Base-by-base conservation (phyloP, 257 asterid species). In the Verbena officinalis region DNA sequence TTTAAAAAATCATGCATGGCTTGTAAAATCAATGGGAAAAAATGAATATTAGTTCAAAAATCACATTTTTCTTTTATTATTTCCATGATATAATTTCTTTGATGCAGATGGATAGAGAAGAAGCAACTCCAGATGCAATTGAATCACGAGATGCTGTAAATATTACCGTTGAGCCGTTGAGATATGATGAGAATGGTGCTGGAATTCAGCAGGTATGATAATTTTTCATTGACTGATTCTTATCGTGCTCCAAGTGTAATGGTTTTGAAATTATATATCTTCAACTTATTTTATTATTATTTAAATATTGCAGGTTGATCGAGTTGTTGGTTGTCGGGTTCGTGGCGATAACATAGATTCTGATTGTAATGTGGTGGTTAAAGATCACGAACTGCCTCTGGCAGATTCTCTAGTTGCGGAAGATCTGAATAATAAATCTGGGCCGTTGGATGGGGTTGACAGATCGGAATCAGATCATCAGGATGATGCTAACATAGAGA, bases 271-370 rank as follows among this genome's bases (percentile, higher is more conserved):
- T 30, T 53, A 33, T 53, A 33, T 46, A 27, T 59, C 60, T 53
- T 60, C 55, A 45, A 9, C 17, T 44, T 73, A 45, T 67, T 59
- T 43, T 52, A 15, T 69, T 57, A 33, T 63, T 30, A 30, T 3
- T 71, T 69, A 20, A 60, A 57, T 11, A 45, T 60, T 75, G 71
- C 80, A 88, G 97, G 99, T 94, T 63, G 95, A 90, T 79, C 86
- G 86, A 56, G 88, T 94, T 69, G 34, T 90, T 77, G 99, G 95
- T 59, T 90, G 96, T 71, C 92, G 95, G 45, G 76, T 84, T 60
- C 77, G 68, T 80, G 83, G 74, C 68, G 85, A 80, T 59, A 60
- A 62, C 73, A 49, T 34, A 31, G 60, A 49, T 69, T 45, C 62
- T 46, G 72, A 71, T 24, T 71, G 52, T 59, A 70, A 39, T 60